Percentiles rank a stretch among this genome's conserved stretches.
phyloP scores from a whole-genome alignment of 805 yeast species.

The Kodamaea lidongshanica region DNA sequence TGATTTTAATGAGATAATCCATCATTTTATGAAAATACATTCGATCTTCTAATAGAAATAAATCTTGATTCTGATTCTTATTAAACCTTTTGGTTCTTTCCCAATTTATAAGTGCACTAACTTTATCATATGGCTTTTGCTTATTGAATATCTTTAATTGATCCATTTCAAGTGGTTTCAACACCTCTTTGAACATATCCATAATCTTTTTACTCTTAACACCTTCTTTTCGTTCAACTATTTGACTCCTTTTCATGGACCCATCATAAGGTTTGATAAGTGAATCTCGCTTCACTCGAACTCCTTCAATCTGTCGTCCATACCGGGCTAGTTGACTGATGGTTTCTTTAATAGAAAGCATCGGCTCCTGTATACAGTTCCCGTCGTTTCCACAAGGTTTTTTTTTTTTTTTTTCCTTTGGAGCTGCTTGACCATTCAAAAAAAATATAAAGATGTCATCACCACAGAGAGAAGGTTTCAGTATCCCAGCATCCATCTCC shows the following conservation, averaged over 20 bases:
- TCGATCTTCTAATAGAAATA: conserved; percentile 24
- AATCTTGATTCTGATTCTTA: conserved; percentile 16
- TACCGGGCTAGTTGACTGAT: conserved; percentile 29
- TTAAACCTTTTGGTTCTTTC: conserved; percentile 13
- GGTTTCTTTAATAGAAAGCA: conserved; percentile 30
- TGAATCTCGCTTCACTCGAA: conserved; percentile 3
- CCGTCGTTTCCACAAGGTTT: too few relatives aligned
- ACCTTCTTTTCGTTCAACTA: conserved; percentile 1
- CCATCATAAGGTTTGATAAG: neutral
- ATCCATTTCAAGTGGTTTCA: conserved; percentile 30
- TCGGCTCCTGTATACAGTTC: conserved; percentile 10
- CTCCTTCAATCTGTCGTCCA: conserved; percentile 21
- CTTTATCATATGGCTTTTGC: conserved; percentile 18
- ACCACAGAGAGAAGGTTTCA: conserved; percentile 78
- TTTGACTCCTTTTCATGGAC: conserved; percentile 1
- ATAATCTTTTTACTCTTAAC: conserved; percentile 10
- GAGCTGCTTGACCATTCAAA: too few relatives aligned
- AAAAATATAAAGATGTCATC: too few relatives aligned
- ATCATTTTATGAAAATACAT: conserved; percentile 28
- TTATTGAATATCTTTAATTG: conserved; percentile 28
- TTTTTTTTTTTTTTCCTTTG: conserved; percentile 1
- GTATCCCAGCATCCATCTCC: conserved; percentile 68
- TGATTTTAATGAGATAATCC: conserved; percentile 22
- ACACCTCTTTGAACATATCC: conserved; percentile 26
- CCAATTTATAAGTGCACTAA: conserved; percentile 25